These are phyloP conservation scores for Coemansia guatemalensis DNA, from an alignment of 192 early-diverging fungal genomes.

Conservation along the genomic window DNA sequence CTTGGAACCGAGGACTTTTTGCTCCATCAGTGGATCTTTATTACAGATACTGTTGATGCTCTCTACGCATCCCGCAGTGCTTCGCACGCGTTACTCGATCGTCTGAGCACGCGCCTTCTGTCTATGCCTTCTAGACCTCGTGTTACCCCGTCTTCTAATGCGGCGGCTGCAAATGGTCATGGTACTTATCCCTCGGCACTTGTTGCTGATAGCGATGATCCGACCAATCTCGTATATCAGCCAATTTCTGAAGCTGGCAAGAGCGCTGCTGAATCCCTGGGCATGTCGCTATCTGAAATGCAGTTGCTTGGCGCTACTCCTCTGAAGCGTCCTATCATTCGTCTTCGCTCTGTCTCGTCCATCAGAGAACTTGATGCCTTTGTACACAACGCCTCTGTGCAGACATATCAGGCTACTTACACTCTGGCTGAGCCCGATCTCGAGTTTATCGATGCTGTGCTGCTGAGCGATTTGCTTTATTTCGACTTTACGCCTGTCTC, in stretches of 20 bases:
- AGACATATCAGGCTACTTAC: conserved; percentile 75
- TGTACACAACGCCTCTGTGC: conserved; percentile 69
- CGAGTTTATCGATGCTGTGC: conserved; percentile 70
- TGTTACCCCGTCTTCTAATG: background rate
- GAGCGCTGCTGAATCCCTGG: conserved; percentile 13
- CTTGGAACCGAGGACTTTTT: conserved; percentile 83
- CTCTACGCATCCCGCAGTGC: conserved; percentile 55
- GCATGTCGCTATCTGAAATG: conserved; percentile 11
- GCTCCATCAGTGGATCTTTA: conserved; percentile 95
- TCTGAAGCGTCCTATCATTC: conserved; percentile 72
- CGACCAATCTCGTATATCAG: conserved; percentile 27
- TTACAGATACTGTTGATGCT: conserved; percentile 79
- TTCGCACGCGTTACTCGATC: conserved; percentile 65
- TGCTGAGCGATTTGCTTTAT: conserved; percentile 54
- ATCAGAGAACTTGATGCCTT: conserved; percentile 78
- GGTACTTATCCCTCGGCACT: conserved; percentile 30
- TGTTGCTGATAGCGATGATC: conserved; percentile 27
- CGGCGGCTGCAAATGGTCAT: background rate
- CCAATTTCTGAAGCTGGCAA: conserved; percentile 3
- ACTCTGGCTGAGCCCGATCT: conserved; percentile 71
- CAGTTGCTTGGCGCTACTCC: conserved; percentile 30
- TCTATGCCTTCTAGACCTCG: conserved; percentile 33
- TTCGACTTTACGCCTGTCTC: conserved; percentile 28
- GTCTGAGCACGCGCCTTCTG: conserved; percentile 60
- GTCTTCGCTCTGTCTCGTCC: conserved; percentile 63